Evolutionary conservation across 768 basidiomycete genomes (phyloP).

Genomic region (Heimioporus sp.): DNA sequence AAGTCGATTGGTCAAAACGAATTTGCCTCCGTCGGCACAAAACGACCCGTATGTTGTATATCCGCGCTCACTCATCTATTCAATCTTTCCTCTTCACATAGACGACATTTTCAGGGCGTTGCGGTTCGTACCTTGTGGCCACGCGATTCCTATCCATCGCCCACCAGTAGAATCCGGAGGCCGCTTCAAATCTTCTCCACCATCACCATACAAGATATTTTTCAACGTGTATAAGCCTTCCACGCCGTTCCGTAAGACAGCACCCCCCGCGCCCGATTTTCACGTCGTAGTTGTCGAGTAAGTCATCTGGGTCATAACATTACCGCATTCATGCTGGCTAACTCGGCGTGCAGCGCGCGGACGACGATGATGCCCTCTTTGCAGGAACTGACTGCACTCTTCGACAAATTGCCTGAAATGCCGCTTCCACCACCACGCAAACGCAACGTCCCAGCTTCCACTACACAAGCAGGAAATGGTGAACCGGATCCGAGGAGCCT

Average conservation of each 20-base stretch:
- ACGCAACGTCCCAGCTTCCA: constrained; percentile 12
- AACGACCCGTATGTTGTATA: constrained; percentile 46
- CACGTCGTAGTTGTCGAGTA: constrained; percentile 85
- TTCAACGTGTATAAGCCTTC: constrained; percentile 91
- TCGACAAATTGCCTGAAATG: constrained; percentile 59
- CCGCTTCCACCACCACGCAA: constrained; percentile 61
- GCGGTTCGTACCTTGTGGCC: constrained; percentile 71
- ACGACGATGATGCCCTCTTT: constrained; percentile 81
- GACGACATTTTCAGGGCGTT: constrained; percentile 67
- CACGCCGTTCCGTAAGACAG: constrained; percentile 76
- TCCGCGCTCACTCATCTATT: not conserved
- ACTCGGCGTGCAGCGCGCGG: constrained; percentile 55
- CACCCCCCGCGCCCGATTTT: constrained; percentile 81
- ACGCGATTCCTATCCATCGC: constrained; percentile 42
- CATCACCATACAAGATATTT: constrained; percentile 65
- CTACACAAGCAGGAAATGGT: constrained; percentile 1
- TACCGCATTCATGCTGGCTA: constrained; percentile 1
- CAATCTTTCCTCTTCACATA: constrained; percentile 27
- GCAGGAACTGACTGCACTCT: constrained; percentile 72
- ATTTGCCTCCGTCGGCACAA: constrained; percentile 50
- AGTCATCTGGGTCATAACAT: constrained; percentile 15
- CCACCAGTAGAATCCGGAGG: constrained; percentile 5
- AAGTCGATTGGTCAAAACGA: constrained; percentile 65
- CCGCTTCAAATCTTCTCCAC: not conserved
- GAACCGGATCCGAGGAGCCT: constrained; percentile 3